Percentiles rank a stretch among this genome's conserved stretches.
Conservation (phyloP, 139 green algal genomes). For the Coelastrella sp. region DNA sequence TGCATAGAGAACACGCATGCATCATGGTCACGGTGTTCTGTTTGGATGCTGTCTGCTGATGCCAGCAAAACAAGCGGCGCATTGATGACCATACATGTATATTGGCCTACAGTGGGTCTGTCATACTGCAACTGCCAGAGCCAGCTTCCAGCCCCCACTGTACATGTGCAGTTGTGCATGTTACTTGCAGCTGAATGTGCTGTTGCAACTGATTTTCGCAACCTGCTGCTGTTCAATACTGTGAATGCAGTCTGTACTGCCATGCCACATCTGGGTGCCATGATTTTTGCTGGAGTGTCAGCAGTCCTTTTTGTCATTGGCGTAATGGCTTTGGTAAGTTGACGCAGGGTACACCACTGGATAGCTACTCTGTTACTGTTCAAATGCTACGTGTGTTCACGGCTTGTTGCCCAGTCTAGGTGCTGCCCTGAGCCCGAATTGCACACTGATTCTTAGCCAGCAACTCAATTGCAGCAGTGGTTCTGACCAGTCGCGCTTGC, state of each 20-base stretch:
- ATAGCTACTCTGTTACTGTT: background rate
- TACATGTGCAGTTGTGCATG: no score
- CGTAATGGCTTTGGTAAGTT: constrained; percentile 26
- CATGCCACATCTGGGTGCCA: constrained; percentile 39
- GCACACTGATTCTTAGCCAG: no score
- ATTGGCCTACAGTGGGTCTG: background rate
- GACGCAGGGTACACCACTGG: background rate
- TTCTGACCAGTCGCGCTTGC: no score
- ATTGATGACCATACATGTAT: no score
- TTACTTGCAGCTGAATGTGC: background rate
- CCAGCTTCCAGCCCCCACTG: no score
- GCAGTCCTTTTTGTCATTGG: background rate
- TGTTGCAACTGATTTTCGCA: background rate
- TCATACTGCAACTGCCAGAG: background rate
- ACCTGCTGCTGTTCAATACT: background rate
- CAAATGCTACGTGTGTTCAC: background rate
- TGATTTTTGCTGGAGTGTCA: constrained; percentile 18
- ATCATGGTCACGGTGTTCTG: background rate
- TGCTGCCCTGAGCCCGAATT: no score
- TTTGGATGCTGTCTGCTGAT: no score
- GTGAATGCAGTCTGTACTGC: background rate
- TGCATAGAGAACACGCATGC: background rate
- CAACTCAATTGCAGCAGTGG: no score
- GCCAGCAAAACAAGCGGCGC: no score
- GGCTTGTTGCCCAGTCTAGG: no score